Conservation (phyloP, 2,329 filamentous ascomycete genomes). For the Aureobasidium sp. region DNA sequence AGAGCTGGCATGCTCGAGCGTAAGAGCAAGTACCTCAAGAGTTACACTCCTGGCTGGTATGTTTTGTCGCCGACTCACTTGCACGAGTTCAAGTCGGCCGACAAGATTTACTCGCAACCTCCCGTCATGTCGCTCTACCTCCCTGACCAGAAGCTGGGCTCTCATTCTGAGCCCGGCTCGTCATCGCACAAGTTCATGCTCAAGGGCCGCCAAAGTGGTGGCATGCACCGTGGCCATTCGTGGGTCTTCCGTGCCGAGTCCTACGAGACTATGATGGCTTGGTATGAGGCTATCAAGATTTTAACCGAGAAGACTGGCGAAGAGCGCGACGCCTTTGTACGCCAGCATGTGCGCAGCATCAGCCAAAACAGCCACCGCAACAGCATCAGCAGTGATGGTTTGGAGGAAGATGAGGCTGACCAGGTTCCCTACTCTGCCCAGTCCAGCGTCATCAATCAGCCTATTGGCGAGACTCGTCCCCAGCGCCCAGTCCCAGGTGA, state of each 20-base stretch:
- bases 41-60: conserved; percentile 95
- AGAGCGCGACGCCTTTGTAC: conserved; percentile 80
- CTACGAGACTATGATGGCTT: conserved; percentile 93
- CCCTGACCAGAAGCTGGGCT: conserved; percentile 89
- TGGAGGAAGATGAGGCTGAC: conserved; percentile 68
- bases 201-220: conserved; percentile 87
- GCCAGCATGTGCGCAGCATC: conserved; percentile 69
- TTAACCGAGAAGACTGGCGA: conserved; percentile 84
- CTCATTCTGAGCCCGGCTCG: conserved; percentile 73
- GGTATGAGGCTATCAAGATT: conserved; percentile 87
- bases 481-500: conserved; percentile 80
- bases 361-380: conserved; percentile 55
- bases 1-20: conserved; percentile 86
- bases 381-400: conserved; percentile 57
- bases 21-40: conserved; percentile 98
- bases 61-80: conserved; percentile 93
- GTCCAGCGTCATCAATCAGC: conserved; percentile 30
- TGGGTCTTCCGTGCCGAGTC: conserved; percentile 63
- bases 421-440: conserved; percentile 56
- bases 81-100: conserved; percentile 98
- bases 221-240: conserved; percentile 74
- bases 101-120: conserved; percentile 71
- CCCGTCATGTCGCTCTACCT: conserved; percentile 96
- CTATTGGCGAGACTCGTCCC: conserved; percentile 36
- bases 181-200: conserved; percentile 96